Evolutionary conservation across 345 rosid species (phyloP), one percentile per base, ranked within the genome.

Genomic region (Jatropha curcas): DNA sequence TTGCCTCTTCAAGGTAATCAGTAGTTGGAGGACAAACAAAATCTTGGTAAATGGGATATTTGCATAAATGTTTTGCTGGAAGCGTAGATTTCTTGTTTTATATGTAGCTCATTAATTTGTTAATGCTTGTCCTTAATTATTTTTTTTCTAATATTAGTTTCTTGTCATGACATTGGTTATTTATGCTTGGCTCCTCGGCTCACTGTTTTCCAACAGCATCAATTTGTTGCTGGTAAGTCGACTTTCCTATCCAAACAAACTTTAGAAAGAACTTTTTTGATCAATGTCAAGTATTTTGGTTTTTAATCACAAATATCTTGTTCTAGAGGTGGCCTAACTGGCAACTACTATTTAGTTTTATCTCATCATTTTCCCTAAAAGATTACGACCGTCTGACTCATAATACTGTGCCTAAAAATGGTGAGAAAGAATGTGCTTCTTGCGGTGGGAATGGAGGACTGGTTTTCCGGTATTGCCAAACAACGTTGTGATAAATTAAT

Each of bases 151-250:
- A 80, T 67, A 5, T 57, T 72, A 30, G 72, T 77, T 76, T 74
- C 55, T 66, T 79, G 33, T 71, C 48, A 41, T 86, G 85, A 81
- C 82, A 64, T 78, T 68, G 45, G 64, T 60, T 59, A 30, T 65
- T 41, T 43, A 25, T 31, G 19, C 60, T 33, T 80, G 73, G 66
- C 60, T 68, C 69, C 46, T 60, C 60, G 75, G 65, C 60, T 55
- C 65, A 16, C 48, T 61, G 19, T 58, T 76, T 76, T 82, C 71
- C 79, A 76, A 83, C 87, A 94, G 98, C 88, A 92, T 88, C 98
- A 90, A 85, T 92, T 94, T 80, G 98, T 92, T 71, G 95, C 98
- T 65, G 97, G 98, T 89, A 80, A 87, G 94, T 81, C 55, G 67
- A 28, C 52, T 57, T 64, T 57, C 22, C 71, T 60, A 58, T 43